Base-by-base conservation (phyloP, 495 filamentous ascomycete species). In the Lophiotrema nucula region DNA sequence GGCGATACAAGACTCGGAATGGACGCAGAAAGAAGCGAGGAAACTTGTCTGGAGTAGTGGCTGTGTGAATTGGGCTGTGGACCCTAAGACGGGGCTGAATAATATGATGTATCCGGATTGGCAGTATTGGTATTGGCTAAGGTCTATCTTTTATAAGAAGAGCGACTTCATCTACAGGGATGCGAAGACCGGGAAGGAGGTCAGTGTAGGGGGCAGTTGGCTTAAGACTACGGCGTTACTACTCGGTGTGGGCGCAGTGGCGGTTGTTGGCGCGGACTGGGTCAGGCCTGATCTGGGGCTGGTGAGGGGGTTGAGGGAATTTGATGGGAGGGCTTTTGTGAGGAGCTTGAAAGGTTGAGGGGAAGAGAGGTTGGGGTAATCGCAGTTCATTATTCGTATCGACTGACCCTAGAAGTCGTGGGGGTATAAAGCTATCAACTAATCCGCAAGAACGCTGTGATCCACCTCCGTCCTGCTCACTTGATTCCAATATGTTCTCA, bases 61-160 rank as follows among this genome's bases (percentile, higher is more conserved):
- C 18, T 71, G 69, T 55, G 62, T 48, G 3, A 51, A 53, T 22
- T 71, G 69, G 69, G 63, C 64, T 5, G 44, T 71, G 3, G 64
- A 71, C 52, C 61, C 66, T 1, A 56, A 64, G 46, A 65, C 68
- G 10, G 67, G 67, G 16, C 27, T 53, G 52, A 71, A 71, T 50
- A 66, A 64, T 31, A 60, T 64, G 44, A 71, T 69, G 66, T 71
- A 71, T 52, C 69, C 69, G 13, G 64, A 69, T 39, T 67, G 53
- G 43, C 66, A 67, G 47, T 71, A 57, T 35, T 21, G 16, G 58
- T 71, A 63, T 43, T 71, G 69, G 69, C 52, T 38, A 47, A 43
- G 69, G 18, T 67, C 60, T 28, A 27, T 71, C 11, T 71, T 65
- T 45, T 50, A 59, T 24, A 21, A 37, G 33, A 53, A 53, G 48